phyloP scores from a whole-genome alignment of 495 filamentous ascomycete genomes.

The Penicillium riverlandense region DNA sequence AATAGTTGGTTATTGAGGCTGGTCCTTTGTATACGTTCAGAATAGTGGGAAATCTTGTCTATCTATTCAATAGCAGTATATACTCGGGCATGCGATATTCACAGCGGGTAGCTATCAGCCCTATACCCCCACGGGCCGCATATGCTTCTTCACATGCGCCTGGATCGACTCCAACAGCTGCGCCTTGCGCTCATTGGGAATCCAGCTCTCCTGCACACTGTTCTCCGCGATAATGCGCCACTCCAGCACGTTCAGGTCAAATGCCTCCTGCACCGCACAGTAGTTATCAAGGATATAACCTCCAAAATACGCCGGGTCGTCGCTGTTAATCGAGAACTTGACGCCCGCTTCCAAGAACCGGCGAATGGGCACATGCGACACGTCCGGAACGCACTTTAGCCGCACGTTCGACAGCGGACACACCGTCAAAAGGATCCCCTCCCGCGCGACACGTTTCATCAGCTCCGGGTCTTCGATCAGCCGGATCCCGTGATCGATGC shows the following conservation, averaged over 20 bases:
- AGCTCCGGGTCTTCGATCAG: slow-evolving; percentile 54
- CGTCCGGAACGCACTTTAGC: slow-evolving; percentile 47
- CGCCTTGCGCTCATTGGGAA: slow-evolving; percentile 34
- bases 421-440: slow-evolving; percentile 55
- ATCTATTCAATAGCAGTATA: neutral
- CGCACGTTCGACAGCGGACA: slow-evolving; percentile 71
- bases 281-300: slow-evolving; percentile 72
- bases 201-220: slow-evolving; percentile 57
- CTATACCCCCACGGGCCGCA: slow-evolving; percentile 4
- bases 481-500: slow-evolving; percentile 70
- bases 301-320: slow-evolving; percentile 79
- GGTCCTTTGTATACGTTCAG: neutral
- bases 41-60: neutral
- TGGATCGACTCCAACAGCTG: slow-evolving; percentile 32
- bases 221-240: slow-evolving; percentile 58
- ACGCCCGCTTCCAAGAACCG: slow-evolving; percentile 59
- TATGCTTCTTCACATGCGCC: slow-evolving; percentile 25
- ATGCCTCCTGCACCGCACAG: slow-evolving; percentile 67
- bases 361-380: slow-evolving; percentile 56
- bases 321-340: slow-evolving; percentile 63
- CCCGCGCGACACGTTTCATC: slow-evolving; percentile 47
- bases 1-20: neutral
- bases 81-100: neutral
- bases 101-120: slow-evolving; percentile 13
- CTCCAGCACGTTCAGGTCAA: slow-evolving; percentile 50